These are phyloP conservation scores for Crotalaria pallida DNA, from an alignment of 306 rosid species.

Conservation along the genomic window DNA sequence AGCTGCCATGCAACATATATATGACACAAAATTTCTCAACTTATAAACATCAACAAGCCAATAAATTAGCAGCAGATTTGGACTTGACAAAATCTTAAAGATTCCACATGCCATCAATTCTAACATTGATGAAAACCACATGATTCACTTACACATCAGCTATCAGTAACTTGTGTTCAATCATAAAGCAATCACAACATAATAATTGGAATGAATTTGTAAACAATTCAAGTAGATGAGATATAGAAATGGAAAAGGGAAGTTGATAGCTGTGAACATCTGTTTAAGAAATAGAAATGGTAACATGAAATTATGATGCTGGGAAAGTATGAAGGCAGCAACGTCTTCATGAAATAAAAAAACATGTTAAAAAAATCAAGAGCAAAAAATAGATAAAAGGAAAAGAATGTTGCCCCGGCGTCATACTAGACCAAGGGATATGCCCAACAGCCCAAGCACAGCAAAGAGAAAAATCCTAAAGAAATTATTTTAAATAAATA, in stretches of 20 bases:
- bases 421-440: neutral
- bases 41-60: neutral
- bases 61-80: neutral
- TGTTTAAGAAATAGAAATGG: neutral
- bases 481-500: too few species aligned
- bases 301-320: neutral
- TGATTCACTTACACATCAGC: neutral
- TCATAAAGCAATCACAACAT: neutral
- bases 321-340: neutral
- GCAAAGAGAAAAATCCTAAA: neutral
- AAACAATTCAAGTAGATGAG: neutral
- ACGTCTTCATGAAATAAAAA: neutral
- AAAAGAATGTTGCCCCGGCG: neutral
- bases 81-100: neutral
- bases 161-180: neutral
- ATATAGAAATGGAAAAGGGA: neutral
- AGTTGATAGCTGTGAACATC: neutral
- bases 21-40: slow-evolving; percentile 1
- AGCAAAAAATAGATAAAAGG: neutral
- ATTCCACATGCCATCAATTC: neutral
- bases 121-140: neutral
- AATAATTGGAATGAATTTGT: neutral
- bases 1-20: slow-evolving; percentile 48
- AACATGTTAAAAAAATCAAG: neutral
- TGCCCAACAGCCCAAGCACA: neutral